A percentile compares a stretch with the other conserved stretches of the same genome.
These are phyloP conservation scores for Piloderma croceum DNA, from an alignment of 768 basidiomycete genomes.

Conservation along the genomic window DNA sequence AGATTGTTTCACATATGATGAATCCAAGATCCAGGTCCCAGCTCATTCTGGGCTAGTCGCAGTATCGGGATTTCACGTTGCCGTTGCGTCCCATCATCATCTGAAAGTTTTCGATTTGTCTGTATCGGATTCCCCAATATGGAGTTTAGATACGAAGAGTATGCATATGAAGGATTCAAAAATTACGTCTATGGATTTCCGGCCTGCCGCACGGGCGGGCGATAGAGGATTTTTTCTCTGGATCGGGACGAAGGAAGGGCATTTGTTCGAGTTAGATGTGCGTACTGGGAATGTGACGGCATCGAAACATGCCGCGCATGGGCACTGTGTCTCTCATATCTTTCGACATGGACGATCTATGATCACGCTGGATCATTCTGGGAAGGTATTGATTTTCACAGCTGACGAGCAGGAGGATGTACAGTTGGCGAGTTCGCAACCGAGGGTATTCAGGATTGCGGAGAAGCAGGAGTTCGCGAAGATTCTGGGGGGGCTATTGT, in stretches of 20 bases:
- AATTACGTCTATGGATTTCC: constrained; percentile 75
- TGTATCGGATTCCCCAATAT: constrained; percentile 38
- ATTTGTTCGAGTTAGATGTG: constrained; percentile 78
- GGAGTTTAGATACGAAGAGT: constrained; percentile 56
- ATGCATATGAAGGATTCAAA: constrained; percentile 61
- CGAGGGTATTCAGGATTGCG: constrained; percentile 59
- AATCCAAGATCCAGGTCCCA: constrained; percentile 48
- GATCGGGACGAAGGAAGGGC: constrained; percentile 89
- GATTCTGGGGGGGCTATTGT: constrained; percentile 70
- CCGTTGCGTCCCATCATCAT: constrained; percentile 53
- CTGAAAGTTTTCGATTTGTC: constrained; percentile 61
- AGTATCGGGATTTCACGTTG: constrained; percentile 51
- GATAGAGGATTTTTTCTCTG: constrained; percentile 66
- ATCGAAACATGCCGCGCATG: constrained; percentile 57
- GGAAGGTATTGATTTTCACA: constrained; percentile 75
- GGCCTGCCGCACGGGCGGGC: constrained; percentile 38
- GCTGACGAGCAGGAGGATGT: constrained; percentile 43
- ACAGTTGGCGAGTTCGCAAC: constrained; percentile 40
- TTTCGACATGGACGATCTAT: constrained; percentile 67
- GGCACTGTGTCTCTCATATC: constrained; percentile 62
- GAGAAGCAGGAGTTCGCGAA: constrained; percentile 81
- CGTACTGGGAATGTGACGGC: constrained; percentile 51
- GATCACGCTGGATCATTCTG: constrained; percentile 79
- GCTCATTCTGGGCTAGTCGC: constrained; percentile 50
- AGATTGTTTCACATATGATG: constrained; percentile 28